Percentiles rank a stretch among this genome's conserved stretches.
Conservation (phyloP, 2,329 filamentous ascomycete species). For the Penicillium sp. region DNA sequence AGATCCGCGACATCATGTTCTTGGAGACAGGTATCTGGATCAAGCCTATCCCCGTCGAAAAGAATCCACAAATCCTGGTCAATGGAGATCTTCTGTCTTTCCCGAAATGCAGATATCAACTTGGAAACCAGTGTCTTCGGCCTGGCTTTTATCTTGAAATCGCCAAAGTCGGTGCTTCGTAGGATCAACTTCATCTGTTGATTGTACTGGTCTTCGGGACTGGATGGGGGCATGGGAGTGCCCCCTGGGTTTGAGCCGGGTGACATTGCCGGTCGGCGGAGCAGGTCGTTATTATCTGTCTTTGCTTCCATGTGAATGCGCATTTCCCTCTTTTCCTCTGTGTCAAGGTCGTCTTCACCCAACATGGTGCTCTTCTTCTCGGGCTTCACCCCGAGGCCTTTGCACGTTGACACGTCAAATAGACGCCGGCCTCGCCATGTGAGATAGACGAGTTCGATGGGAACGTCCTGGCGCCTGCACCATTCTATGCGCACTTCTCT, state of each 20-base stretch:
- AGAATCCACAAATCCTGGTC: slow-evolving; percentile 63
- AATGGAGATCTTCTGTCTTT: slow-evolving; percentile 55
- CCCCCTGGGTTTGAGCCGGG: background rate
- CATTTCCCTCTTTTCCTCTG: slow-evolving; percentile 54
- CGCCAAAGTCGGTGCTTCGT: slow-evolving; percentile 55
- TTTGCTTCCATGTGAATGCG: slow-evolving; percentile 78
- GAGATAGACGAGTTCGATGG: slow-evolving; percentile 66
- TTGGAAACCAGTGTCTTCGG: slow-evolving; percentile 62
- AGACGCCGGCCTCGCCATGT: slow-evolving; percentile 77
- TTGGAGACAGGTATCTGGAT: slow-evolving; percentile 62
- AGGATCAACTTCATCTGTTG: slow-evolving; percentile 53
- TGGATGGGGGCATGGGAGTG: background rate
- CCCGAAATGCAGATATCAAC: slow-evolving; percentile 66
- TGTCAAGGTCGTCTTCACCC: slow-evolving; percentile 50
- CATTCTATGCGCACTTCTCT: slow-evolving; percentile 70
- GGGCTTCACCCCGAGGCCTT: slow-evolving; percentile 65
- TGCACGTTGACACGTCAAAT: slow-evolving; percentile 76
- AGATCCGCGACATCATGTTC: slow-evolving; percentile 75
- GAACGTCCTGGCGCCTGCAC: slow-evolving; percentile 65
- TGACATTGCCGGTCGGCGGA: slow-evolving; percentile 24
- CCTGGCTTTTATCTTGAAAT: slow-evolving; percentile 54
- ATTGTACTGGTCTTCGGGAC: slow-evolving; percentile 27
- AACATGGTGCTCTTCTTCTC: slow-evolving; percentile 43
- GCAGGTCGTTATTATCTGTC: slow-evolving; percentile 65
- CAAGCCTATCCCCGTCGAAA: slow-evolving; percentile 76